Conservation (phyloP, 192 early-diverging fungal species). For the Coemansia sp. region DNA sequence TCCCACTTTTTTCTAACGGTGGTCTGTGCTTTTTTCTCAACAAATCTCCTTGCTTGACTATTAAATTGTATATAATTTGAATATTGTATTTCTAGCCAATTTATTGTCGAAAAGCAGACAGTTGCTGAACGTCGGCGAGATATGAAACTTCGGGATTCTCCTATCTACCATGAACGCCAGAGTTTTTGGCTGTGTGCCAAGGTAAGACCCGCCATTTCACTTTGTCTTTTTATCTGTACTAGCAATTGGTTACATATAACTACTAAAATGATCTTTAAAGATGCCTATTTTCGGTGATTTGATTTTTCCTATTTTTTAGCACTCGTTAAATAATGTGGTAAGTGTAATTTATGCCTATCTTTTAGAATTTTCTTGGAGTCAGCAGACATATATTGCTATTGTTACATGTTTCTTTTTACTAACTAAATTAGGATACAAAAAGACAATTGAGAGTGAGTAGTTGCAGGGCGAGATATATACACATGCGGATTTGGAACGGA, state of each 20-base stretch:
- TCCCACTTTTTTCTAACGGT: too few species aligned
- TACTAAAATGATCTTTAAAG: too few species aligned
- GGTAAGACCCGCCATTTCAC: conserved; percentile 19
- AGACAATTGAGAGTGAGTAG: conserved; percentile 13
- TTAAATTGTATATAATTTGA: not conserved
- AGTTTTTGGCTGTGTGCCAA: conserved; percentile 56
- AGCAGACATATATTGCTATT: too few species aligned
- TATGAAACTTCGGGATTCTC: conserved; percentile 49
- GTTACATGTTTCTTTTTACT: too few species aligned
- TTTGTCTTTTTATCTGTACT: not conserved
- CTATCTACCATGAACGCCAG: conserved; percentile 56
- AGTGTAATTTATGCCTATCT: conserved; percentile 4
- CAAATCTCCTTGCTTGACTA: not conserved
- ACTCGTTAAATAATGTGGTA: conserved; percentile 57
- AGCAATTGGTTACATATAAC: not conserved
- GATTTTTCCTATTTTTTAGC: conserved; percentile 19
- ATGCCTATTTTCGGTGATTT: too few species aligned
- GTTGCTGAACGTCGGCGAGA: conserved; percentile 15
- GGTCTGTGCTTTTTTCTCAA: not conserved
- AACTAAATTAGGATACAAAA: not conserved
- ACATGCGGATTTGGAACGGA: conserved; percentile 48
- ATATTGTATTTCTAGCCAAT: conserved; percentile 15
- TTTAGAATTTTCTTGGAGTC: too few species aligned
- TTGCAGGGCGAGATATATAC: conserved; percentile 46
- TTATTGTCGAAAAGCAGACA: conserved; percentile 24